phyloP scores from a whole-genome alignment of 805 yeast species.

The Nakazawaea molendinolei region DNA sequence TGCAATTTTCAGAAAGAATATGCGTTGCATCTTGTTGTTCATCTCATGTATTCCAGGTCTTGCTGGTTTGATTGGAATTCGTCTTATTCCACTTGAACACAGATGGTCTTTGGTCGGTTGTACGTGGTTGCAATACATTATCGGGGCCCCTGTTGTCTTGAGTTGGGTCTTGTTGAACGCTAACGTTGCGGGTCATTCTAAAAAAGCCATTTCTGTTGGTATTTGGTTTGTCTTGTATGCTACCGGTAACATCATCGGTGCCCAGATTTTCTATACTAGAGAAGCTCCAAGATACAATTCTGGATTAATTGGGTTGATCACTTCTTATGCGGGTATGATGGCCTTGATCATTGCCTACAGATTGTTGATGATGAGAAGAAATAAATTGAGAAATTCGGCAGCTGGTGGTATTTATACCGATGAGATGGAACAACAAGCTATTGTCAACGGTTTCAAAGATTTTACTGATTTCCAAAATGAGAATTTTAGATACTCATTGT shows the following conservation, averaged over 20 bases:
- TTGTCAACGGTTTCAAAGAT: constrained; percentile 47
- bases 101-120: constrained; percentile 26
- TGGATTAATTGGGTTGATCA: constrained; percentile 49
- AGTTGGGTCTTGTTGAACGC: constrained; percentile 25
- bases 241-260: constrained; percentile 54
- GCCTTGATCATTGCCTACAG: constrained; percentile 16
- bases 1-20: constrained; percentile 14
- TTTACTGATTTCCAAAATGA: constrained; percentile 53
- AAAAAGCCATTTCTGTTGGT: constrained; percentile 44
- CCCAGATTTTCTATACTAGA: constrained; percentile 49
- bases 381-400: constrained; percentile 35
- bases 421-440: constrained; percentile 17
- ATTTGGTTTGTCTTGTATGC: constrained; percentile 53
- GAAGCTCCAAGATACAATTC: constrained; percentile 48
- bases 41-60: constrained; percentile 18
- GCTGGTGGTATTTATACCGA: constrained; percentile 23
- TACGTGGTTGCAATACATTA: constrained; percentile 25
- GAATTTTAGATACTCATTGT: constrained; percentile 40
- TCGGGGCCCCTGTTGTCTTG: constrained; percentile 26
- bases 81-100: constrained; percentile 15
- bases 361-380: constrained; percentile 30
- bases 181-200: constrained; percentile 58
- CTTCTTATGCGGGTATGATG: constrained; percentile 27
- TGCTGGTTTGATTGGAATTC: constrained; percentile 19
- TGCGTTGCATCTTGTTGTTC: constrained; percentile 14